Conservation (phyloP, 2,329 filamentous ascomycete genomes). For the Penicillium sumatraense region DNA sequence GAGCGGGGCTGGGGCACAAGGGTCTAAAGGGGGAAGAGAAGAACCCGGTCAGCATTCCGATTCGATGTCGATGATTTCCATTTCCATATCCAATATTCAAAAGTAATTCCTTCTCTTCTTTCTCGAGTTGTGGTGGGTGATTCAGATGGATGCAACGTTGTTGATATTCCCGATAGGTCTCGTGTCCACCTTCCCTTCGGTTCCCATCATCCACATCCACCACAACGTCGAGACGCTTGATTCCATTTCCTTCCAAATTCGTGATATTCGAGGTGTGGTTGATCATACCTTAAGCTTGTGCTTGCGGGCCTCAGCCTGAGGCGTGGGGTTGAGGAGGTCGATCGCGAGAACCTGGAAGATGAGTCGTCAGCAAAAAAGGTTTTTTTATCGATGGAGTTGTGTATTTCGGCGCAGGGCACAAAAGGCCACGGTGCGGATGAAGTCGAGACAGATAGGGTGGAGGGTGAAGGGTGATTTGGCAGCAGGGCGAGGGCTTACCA, state of each 20-base stretch:
- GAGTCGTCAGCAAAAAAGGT: conserved; percentile 25
- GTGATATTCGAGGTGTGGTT: conserved; percentile 18
- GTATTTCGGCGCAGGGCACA: conserved; percentile 5
- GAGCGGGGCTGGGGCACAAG: conserved; percentile 96
- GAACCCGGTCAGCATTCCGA: neutral
- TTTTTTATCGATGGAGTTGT: conserved; percentile 7
- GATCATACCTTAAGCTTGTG: conserved; percentile 98
- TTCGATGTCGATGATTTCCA: neutral
- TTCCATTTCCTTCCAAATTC: conserved; percentile 9
- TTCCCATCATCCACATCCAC: conserved; percentile 11
- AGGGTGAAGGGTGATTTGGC: neutral
- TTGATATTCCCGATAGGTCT: neutral
- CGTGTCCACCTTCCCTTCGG: conserved; percentile 2
- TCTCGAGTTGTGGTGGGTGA: neutral
- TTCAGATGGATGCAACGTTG: neutral
- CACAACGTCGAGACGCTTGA: conserved; percentile 7
- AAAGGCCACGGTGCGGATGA: neutral
- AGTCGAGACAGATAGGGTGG: conserved; percentile 6
- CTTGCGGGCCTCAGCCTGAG: conserved; percentile 98
- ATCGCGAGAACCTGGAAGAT: conserved; percentile 91
- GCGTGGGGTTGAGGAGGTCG: conserved; percentile 99
- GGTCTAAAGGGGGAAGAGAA: conserved; percentile 59
- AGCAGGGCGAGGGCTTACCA: conserved; percentile 37
- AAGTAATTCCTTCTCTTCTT: neutral
- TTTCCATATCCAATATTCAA: neutral